Percentiles rank a stretch among this genome's conserved stretches.
Evolutionary conservation across 495 filamentous ascomycete genomes (phyloP).

Genomic region (Cetradonia linearis): DNA sequence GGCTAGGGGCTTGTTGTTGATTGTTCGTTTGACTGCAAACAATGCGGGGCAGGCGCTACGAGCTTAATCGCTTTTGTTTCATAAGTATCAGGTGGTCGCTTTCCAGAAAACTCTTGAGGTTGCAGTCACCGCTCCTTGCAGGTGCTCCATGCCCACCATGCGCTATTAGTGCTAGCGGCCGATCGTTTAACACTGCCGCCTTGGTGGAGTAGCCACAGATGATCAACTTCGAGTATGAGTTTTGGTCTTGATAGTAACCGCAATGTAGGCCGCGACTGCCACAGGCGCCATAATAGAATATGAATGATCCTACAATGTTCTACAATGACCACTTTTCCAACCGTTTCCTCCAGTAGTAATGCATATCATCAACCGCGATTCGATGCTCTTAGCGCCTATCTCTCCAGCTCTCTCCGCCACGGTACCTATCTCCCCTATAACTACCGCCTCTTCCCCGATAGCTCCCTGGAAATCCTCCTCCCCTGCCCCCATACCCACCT

Average conservation of each 20-base stretch:
- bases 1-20: not conserved
- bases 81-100: not conserved
- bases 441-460: constrained; percentile 26
- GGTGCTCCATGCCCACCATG: not conserved
- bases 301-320: not conserved
- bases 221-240: not conserved
- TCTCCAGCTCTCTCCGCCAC: constrained; percentile 20
- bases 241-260: not conserved
- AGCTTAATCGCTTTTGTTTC: not conserved
- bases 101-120: too few species aligned
- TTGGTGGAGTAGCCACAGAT: not conserved
- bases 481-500: constrained; percentile 31
- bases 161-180: constrained; percentile 5
- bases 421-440: constrained; percentile 25
- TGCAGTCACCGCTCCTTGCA: not conserved
- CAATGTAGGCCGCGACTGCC: not conserved
- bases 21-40: not conserved
- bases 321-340: too few species aligned
- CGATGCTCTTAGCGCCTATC: constrained; percentile 20
- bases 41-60: constrained; percentile 1
- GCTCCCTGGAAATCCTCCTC: constrained; percentile 25
- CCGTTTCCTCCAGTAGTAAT: too few species aligned
- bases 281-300: not conserved
- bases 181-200: constrained; percentile 1
- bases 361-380: not conserved